A percentile compares a stretch with the other conserved stretches of the same genome.
phyloP scores from a whole-genome alignment of 768 basidiomycete species.

The Mycena kentingensis region DNA sequence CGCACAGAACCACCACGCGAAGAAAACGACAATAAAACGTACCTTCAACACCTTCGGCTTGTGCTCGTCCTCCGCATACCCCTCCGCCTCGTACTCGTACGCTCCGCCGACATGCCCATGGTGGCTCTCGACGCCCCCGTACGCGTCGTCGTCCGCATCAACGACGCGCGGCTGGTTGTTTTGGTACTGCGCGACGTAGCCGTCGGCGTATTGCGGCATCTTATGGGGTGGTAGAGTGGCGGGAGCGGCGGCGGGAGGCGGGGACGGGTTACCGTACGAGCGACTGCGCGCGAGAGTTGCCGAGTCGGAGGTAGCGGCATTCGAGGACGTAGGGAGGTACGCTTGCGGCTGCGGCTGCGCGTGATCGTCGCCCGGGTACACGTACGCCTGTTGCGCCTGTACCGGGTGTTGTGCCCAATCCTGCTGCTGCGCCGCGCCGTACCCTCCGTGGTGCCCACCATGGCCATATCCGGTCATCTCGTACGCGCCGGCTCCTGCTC shows the following conservation, averaged over 20 bases:
- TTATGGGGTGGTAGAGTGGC: slow-evolving; percentile 1
- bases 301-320: slow-evolving; percentile 6
- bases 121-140: slow-evolving; percentile 26
- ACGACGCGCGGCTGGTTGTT: slow-evolving; percentile 25
- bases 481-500: slow-evolving; percentile 27
- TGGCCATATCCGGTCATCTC: slow-evolving; percentile 24
- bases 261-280: slow-evolving; percentile 7
- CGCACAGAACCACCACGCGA: too few relatives aligned
- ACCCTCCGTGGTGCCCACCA: not conserved
- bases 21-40: too few relatives aligned
- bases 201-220: slow-evolving; percentile 18
- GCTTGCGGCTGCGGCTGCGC: slow-evolving; percentile 11
- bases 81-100: slow-evolving; percentile 5
- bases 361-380: slow-evolving; percentile 17
- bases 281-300: slow-evolving; percentile 12
- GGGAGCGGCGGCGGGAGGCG: too few relatives aligned
- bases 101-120: slow-evolving; percentile 21
- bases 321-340: not conserved
- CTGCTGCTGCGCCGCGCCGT: slow-evolving; percentile 25
- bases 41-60: slow-evolving; percentile 23
- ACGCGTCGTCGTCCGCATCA: slow-evolving; percentile 28
- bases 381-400: slow-evolving; percentile 14
- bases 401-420: slow-evolving; percentile 18
- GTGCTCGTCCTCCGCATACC: not conserved
- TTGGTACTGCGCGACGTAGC: slow-evolving; percentile 23